Evolutionary conservation across 441 rosid species (phyloP).

Genomic region (Gossypium davidsonii): DNA sequence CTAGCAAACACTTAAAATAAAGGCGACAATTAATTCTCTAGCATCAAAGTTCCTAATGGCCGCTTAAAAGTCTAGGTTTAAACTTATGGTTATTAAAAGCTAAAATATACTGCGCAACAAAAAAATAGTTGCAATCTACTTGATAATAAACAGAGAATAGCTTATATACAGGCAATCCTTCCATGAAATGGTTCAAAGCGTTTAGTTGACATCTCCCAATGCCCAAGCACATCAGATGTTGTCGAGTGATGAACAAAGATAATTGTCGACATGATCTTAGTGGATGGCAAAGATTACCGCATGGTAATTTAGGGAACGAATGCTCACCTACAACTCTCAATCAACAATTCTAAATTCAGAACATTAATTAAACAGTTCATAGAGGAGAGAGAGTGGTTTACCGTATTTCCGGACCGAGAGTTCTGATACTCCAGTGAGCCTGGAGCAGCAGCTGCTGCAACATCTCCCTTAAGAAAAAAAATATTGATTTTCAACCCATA

Average conservation of each 20-base stretch:
- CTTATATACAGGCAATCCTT: not conserved
- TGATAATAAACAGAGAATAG: not conserved
- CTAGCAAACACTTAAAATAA: not conserved
- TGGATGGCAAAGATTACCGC: not conserved
- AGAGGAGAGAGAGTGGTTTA: conserved; percentile 12
- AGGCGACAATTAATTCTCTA: not conserved
- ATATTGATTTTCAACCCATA: conserved; percentile 3
- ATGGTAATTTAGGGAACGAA: not conserved
- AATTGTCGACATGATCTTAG: not conserved
- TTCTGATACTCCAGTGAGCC: conserved; percentile 24
- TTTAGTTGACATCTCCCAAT: not conserved
- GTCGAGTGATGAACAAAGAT: not conserved
- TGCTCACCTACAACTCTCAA: not conserved
- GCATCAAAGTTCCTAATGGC: not conserved
- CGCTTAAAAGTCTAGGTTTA: not conserved
- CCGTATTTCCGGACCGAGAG: conserved; percentile 42
- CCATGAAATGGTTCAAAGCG: not conserved
- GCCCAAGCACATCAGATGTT: not conserved
- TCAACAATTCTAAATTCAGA: not conserved
- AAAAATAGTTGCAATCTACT: not conserved
- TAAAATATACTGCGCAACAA: not conserved
- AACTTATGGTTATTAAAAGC: not conserved
- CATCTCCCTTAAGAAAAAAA: conserved; percentile 29
- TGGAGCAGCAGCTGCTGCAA: not conserved
- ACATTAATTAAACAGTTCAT: not conserved